Percentiles rank a stretch among this genome's conserved stretches.
These are phyloP conservation scores for Patellifolia procumbens DNA, from an alignment of 179 eudicot species.

Conservation along the genomic window DNA sequence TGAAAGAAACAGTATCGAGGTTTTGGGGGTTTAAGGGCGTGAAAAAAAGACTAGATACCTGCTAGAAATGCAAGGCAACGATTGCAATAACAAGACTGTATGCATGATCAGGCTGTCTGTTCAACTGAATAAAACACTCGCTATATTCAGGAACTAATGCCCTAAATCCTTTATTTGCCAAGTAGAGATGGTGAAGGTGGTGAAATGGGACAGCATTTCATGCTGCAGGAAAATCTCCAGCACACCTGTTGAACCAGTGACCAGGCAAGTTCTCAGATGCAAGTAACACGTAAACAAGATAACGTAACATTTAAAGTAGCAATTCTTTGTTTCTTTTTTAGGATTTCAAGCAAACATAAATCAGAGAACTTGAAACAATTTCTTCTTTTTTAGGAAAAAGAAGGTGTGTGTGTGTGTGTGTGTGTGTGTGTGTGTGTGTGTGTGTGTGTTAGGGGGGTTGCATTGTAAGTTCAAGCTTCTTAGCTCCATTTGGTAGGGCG, in stretches of 20 bases:
- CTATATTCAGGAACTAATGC: constrained; percentile 10
- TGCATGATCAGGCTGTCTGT: constrained; percentile 42
- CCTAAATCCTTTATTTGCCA: constrained; percentile 7
- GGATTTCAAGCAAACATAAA: too few species aligned
- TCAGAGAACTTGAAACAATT: too few species aligned
- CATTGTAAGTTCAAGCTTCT: too few species aligned
- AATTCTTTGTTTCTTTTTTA: too few species aligned
- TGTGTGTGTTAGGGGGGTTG: too few species aligned
- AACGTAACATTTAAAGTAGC: too few species aligned
- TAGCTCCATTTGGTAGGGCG: too few species aligned
- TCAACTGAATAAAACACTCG: constrained; percentile 13
- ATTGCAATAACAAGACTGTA: constrained; percentile 46
- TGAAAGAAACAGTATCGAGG: neutral
- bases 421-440: too few species aligned
- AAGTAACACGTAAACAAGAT: too few species aligned
- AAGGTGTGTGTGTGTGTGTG: too few species aligned
- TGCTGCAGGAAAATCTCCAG: constrained; percentile 13
- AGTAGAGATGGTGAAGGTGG: constrained; percentile 4
- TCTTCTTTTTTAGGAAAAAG: too few species aligned
- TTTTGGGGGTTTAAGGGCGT: neutral
- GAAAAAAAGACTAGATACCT: constrained; percentile 43
- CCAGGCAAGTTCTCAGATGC: constrained; percentile 10
- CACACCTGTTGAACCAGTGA: neutral
- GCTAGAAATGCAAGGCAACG: constrained; percentile 39
- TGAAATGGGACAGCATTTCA: constrained; percentile 1